Evolutionary conservation across 352 stramenopile species (phyloP), one percentile per base, ranked within the genome.

Genomic region (Pythium chondricola): DNA sequence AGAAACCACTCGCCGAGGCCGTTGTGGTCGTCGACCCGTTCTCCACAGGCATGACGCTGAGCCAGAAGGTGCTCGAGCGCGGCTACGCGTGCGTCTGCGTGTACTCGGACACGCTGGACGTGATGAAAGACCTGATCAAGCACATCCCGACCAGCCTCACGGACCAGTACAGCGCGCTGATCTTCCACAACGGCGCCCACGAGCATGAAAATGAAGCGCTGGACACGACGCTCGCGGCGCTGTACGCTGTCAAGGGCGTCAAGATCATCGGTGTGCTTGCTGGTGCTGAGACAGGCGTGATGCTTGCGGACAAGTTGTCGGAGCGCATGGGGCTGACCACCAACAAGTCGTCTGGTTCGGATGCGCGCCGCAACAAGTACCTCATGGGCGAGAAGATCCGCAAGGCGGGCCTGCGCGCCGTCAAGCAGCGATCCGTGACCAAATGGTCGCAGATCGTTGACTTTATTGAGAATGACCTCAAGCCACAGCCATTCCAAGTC

Each of bases 11-110:
- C 6, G 25, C 13, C 24, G 57, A 75, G 8, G 82, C 83, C 8
- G 75, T 97, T 11, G 88, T 97, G n/a, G 69, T 98, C 27, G 85
- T 98, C 9, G 92, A 98, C 58, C 93, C 95, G 6, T 98, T 98
- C 67, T 97, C 87, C 0, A 98, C 94, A 39, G 95, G 93, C 51
- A 93, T 87, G 62, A 82, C 96, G 38, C 63, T 98, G 21, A 93
- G 87, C 1, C 70, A 96, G 49, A 83, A 93, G 51, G 85, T 93
- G 2, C 49, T 85, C 39, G 81, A 74, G 43, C 82, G 86, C 35
- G 94, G 92, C 24, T 97, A 93, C 59, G 76, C 69, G 2, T 81
- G 67, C 59, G 55, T 92, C 52, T 83, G 73, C 52, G 63, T 89
- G 31, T 88, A 87, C 58, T 88, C 74, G 35, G 80, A 92, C 57